phyloP scores from a whole-genome alignment of 345 rosid species.

The Sisymbrium irio region DNA sequence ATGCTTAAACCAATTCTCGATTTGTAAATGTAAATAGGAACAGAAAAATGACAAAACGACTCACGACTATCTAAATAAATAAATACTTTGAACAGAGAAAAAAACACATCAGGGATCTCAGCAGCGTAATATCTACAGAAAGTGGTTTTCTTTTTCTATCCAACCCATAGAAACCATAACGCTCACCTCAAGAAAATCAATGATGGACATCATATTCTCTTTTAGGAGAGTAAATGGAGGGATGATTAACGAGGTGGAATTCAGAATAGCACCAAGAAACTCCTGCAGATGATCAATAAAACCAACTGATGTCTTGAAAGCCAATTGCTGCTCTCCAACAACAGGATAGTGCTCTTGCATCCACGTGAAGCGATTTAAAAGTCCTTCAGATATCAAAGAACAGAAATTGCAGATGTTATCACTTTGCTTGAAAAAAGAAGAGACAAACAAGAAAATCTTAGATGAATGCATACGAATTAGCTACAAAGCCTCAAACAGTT shows the following conservation, averaged over 20 bases:
- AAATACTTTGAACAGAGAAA: neutral
- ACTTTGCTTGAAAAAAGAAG: slow-evolving; percentile 13
- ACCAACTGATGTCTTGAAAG: slow-evolving; percentile 86
- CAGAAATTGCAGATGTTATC: slow-evolving; percentile 1
- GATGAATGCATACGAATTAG: too few species aligned
- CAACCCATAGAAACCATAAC: slow-evolving; percentile 7
- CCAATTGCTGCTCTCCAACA: slow-evolving; percentile 50
- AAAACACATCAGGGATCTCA: slow-evolving; percentile 1
- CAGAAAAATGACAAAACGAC: neutral
- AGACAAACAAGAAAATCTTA: neutral
- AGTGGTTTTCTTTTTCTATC: neutral
- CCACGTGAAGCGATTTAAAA: slow-evolving; percentile 86
- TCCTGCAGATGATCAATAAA: slow-evolving; percentile 96
- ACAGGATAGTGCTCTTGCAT: slow-evolving; percentile 81
- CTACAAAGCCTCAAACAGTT: too few species aligned
- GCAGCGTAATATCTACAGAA: slow-evolving; percentile 7
- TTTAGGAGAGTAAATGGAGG: slow-evolving; percentile 61
- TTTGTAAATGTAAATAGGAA: slow-evolving; percentile 11
- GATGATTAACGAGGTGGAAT: slow-evolving; percentile 58
- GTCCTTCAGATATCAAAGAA: slow-evolving; percentile 50
- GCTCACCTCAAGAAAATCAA: slow-evolving; percentile 69
- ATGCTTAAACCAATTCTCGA: neutral
- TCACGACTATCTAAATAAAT: neutral
- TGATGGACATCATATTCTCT: slow-evolving; percentile 45
- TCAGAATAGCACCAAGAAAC: slow-evolving; percentile 59